Percentiles rank a stretch among this genome's conserved stretches.
Evolutionary conservation across 2,329 filamentous ascomycete genomes (phyloP).

Genomic region (Fusarium veterinarium): DNA sequence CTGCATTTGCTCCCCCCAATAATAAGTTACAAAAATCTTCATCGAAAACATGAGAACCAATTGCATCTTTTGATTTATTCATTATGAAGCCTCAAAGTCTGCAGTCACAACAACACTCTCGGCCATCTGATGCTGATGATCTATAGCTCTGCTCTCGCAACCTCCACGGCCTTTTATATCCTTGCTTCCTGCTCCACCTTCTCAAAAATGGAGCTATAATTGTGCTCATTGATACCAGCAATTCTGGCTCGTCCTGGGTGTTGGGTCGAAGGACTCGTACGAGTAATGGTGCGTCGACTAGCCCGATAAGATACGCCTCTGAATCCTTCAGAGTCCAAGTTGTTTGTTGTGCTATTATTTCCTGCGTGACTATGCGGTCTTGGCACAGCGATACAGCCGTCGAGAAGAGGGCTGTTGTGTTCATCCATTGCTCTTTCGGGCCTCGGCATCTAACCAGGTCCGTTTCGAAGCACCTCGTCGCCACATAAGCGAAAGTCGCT

Average conservation of each 20-base stretch:
- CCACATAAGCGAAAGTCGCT: accelerated
- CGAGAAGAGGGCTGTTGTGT: accelerated
- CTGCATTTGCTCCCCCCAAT: background rate
- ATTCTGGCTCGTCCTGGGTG: accelerated
- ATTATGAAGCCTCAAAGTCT: accelerated
- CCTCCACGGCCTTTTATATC: accelerated
- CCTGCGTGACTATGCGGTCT: accelerated
- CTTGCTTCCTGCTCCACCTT: background rate
- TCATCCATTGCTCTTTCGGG: accelerated
- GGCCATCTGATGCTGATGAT: background rate
- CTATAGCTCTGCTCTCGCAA: background rate
- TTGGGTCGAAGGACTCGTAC: accelerated
- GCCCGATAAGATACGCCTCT: accelerated
- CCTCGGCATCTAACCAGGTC: accelerated
- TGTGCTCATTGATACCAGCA: accelerated
- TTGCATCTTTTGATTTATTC: accelerated
- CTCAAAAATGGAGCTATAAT: accelerated
- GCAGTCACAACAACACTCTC: background rate
- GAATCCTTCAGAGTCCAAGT: accelerated
- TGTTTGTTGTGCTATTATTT: accelerated
- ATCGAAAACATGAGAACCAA: accelerated
- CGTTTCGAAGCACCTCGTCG: accelerated
- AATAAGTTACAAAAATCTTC: background rate
- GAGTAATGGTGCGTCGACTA: accelerated
- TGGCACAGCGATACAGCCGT: accelerated